A percentile compares a stretch with the other conserved stretches of the same genome.
phyloP scores from a whole-genome alignment of 2,329 filamentous ascomycete genomes.

The Cryoendolithus antarcticus region DNA sequence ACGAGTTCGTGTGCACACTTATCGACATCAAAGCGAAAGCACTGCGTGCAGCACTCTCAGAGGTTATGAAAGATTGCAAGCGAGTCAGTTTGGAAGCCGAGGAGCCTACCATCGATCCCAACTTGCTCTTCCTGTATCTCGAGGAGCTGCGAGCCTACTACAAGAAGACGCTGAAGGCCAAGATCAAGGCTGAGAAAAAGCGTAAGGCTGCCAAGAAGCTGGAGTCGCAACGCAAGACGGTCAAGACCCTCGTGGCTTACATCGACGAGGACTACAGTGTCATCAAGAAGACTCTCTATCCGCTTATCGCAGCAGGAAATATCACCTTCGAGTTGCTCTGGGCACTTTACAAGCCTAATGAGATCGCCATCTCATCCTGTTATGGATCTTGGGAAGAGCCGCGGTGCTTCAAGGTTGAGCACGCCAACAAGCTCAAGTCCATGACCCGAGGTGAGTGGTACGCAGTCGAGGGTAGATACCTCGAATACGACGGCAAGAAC shows the following conservation, averaged over 20 bases:
- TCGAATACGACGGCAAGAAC: slow-evolving; percentile 79
- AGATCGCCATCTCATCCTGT: slow-evolving; percentile 61
- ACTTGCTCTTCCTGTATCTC: slow-evolving; percentile 49
- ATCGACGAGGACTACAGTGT: slow-evolving; percentile 71
- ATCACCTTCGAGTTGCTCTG: slow-evolving; percentile 84
- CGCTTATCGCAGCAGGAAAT: slow-evolving; percentile 66
- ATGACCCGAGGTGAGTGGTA: slow-evolving; percentile 66
- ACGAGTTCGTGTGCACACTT: slow-evolving; percentile 60
- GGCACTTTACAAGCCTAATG: slow-evolving; percentile 81
- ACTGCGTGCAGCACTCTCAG: slow-evolving; percentile 57
- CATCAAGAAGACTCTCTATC: slow-evolving; percentile 67
- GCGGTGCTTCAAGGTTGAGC: slow-evolving; percentile 69
- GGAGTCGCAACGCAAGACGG: slow-evolving; percentile 47
- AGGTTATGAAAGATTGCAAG: slow-evolving; percentile 64
- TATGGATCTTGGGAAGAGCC: slow-evolving; percentile 68
- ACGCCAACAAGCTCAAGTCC: slow-evolving; percentile 55
- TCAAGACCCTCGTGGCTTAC: slow-evolving; percentile 63
- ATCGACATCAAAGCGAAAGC: slow-evolving; percentile 79
- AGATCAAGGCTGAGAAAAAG: slow-evolving; percentile 45
- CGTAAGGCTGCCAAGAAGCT: slow-evolving; percentile 50
- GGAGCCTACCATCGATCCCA: slow-evolving; percentile 49
- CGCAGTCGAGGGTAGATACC: slow-evolving; percentile 61
- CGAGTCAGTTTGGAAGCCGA: slow-evolving; percentile 71
- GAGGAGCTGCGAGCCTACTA: slow-evolving; percentile 56
- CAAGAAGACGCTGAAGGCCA: slow-evolving; percentile 51